Percentiles rank a stretch among this genome's conserved stretches.
These are phyloP conservation scores for Hypoxylon fragiforme DNA, from an alignment of 495 filamentous ascomycete genomes.

Conservation along the genomic window DNA sequence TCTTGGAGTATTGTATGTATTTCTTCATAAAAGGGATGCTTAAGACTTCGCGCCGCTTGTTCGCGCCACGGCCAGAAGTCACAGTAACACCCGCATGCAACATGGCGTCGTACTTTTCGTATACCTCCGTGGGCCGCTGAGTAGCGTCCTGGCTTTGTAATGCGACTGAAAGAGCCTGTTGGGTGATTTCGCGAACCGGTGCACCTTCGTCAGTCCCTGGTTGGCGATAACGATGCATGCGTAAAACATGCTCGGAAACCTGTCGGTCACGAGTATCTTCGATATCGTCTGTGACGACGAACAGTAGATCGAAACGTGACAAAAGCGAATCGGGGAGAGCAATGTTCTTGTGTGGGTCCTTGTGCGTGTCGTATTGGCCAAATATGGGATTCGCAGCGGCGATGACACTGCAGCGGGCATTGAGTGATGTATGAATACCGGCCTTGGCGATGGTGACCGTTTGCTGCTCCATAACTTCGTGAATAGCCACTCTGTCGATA, in stretches of 20 bases:
- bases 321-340: slow-evolving; percentile 95
- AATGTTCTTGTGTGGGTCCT: slow-evolving; percentile 98
- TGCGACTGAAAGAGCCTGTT: slow-evolving; percentile 87
- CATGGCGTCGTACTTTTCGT: slow-evolving; percentile 95
- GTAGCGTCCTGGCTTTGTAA: slow-evolving; percentile 75
- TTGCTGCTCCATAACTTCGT: slow-evolving; percentile 99
- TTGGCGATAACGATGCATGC: slow-evolving; percentile 96
- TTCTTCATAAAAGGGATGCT: slow-evolving; percentile 99
- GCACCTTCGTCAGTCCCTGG: slow-evolving; percentile 94
- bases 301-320: slow-evolving; percentile 98
- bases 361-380: slow-evolving; percentile 97
- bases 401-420: slow-evolving; percentile 94
- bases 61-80: slow-evolving; percentile 67
- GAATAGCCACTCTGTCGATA: slow-evolving; percentile 95
- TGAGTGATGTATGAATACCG: slow-evolving; percentile 96
- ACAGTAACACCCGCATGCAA: slow-evolving; percentile 88
- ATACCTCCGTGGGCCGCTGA: slow-evolving; percentile 78
- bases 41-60: slow-evolving; percentile 84
- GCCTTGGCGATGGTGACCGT: slow-evolving; percentile 99
- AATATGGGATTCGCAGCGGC: slow-evolving; percentile 98
- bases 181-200: slow-evolving; percentile 84
- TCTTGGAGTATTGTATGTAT: slow-evolving; percentile 98
- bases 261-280: slow-evolving; percentile 88
- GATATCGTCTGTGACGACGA: slow-evolving; percentile 97
- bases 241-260: slow-evolving; percentile 93